Conservation (phyloP, 768 basidiomycete genomes). For the Trametopsis cervina region DNA sequence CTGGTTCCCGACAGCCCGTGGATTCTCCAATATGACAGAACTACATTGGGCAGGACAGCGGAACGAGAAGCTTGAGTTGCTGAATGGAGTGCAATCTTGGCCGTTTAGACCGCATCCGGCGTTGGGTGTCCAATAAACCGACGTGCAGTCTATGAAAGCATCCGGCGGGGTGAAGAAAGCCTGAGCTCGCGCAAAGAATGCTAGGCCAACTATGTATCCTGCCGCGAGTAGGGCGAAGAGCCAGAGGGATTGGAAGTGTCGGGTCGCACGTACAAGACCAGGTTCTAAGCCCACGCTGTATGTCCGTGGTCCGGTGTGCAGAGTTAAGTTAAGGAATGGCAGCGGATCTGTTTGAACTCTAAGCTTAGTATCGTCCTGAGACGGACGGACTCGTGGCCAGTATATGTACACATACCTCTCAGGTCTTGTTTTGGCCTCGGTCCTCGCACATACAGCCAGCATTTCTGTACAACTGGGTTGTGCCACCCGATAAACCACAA, state of each 20-base stretch:
- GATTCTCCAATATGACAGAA: conserved; percentile 60
- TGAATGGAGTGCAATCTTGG: conserved; percentile 54
- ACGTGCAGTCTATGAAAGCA: conserved; percentile 60
- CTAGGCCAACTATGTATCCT: conserved; percentile 64
- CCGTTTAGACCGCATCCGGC: conserved; percentile 74
- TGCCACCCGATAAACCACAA: conserved; percentile 8
- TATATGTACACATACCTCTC: too few relatives aligned
- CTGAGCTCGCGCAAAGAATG: conserved; percentile 67
- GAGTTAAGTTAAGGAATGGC: conserved; percentile 48
- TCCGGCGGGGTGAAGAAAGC: conserved; percentile 63
- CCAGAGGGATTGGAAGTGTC: conserved; percentile 43
- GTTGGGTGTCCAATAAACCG: conserved; percentile 63
- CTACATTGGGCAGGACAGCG: conserved; percentile 75
- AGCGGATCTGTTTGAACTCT: conserved; percentile 34
- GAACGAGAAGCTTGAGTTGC: conserved; percentile 57
- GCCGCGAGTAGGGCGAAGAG: conserved; percentile 47
- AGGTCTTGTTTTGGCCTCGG: conserved; percentile 51
- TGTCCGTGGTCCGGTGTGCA: conserved; percentile 22
- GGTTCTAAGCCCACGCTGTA: conserved; percentile 41
- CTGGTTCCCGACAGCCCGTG: conserved; percentile 62
- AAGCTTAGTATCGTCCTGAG: too few relatives aligned
- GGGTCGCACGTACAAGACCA: conserved; percentile 41
- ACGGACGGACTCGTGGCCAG: too few relatives aligned
- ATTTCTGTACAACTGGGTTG: conserved; percentile 15
- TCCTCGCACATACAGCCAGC: conserved; percentile 42